These are phyloP conservation scores for Leccinum truebloodii DNA, from an alignment of 768 basidiomycete genomes.

Conservation along the genomic window DNA sequence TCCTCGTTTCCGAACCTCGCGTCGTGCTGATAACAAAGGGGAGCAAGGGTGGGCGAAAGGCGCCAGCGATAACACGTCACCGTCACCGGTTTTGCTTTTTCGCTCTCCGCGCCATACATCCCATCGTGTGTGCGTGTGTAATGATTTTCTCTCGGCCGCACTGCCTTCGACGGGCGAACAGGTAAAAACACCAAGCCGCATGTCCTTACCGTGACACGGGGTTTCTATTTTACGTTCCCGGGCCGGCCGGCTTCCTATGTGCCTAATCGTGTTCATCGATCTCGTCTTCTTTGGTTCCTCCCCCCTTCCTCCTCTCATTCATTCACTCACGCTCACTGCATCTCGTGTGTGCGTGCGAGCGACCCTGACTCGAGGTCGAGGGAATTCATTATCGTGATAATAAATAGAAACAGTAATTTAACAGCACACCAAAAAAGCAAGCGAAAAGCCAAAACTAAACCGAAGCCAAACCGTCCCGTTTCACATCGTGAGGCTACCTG, in stretches of 20 bases:
- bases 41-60: neutral
- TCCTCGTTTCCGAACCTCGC: neutral
- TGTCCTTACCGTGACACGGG: neutral
- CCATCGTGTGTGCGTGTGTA: neutral
- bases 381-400: neutral
- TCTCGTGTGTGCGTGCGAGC: neutral
- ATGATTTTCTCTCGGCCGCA: slow-evolving; percentile 19
- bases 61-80: slow-evolving; percentile 16
- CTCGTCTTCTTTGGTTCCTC: neutral
- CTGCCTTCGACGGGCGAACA: neutral
- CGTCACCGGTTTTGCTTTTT: neutral
- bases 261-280: neutral
- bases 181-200: neutral
- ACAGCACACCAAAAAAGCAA: neutral
- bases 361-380: neutral
- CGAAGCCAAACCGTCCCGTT: slow-evolving; percentile 1
- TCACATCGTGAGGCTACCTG: slow-evolving; percentile 15
- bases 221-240: neutral
- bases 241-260: neutral
- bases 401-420: neutral
- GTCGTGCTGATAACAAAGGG: neutral
- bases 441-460: neutral
- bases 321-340: neutral
- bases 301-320: neutral
- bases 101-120: neutral